These are phyloP conservation scores for Cryptococcus sp. DNA, from an alignment of 1,284 basidiomycete genomes.

Conservation along the genomic window DNA sequence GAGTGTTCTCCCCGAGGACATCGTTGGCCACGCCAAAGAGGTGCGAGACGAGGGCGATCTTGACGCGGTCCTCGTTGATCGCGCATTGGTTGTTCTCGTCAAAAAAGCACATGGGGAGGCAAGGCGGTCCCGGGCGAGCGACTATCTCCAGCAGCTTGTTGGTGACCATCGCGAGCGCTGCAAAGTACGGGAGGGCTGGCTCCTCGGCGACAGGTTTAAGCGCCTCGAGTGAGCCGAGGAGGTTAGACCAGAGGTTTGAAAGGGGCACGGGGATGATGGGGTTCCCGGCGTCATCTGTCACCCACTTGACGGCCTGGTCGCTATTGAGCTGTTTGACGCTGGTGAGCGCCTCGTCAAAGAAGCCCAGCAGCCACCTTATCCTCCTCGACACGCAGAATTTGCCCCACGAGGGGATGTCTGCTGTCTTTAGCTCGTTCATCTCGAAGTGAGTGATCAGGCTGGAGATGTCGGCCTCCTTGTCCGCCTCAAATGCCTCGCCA, in stretches of 20 bases:
- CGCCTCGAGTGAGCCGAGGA: conserved; percentile 27
- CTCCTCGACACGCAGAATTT: conserved; percentile 34
- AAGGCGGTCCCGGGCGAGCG: conserved; percentile 5
- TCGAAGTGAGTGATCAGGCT: conserved; percentile 18
- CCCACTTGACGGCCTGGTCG: conserved; percentile 20
- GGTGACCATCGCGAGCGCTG: conserved; percentile 25
- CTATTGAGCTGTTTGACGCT: conserved; percentile 34
- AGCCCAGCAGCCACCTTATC: conserved; percentile 30
- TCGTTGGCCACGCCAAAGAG: conserved; percentile 21
- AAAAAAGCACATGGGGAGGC: conserved; percentile 32
- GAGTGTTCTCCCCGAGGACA: conserved; percentile 20
- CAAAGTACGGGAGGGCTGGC: conserved; percentile 13
- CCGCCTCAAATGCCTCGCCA: conserved; percentile 26
- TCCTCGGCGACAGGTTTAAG: too few species aligned
- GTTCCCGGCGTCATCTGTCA: conserved; percentile 16
- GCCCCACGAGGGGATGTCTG: conserved; percentile 41
- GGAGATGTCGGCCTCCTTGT: conserved; percentile 19
- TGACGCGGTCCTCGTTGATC: conserved; percentile 16
- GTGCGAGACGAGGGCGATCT: conserved; percentile 26
- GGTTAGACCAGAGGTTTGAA: conserved; percentile 35
- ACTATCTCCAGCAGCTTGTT: conserved; percentile 26
- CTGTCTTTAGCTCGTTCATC: conserved; percentile 21
- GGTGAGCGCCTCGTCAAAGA: conserved; percentile 33
- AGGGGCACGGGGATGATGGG: conserved; percentile 28
- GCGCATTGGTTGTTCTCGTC: conserved; percentile 19